Evolutionary conservation across 257 asterid genomes (phyloP).

Genomic region (Nicotiana otophora): DNA sequence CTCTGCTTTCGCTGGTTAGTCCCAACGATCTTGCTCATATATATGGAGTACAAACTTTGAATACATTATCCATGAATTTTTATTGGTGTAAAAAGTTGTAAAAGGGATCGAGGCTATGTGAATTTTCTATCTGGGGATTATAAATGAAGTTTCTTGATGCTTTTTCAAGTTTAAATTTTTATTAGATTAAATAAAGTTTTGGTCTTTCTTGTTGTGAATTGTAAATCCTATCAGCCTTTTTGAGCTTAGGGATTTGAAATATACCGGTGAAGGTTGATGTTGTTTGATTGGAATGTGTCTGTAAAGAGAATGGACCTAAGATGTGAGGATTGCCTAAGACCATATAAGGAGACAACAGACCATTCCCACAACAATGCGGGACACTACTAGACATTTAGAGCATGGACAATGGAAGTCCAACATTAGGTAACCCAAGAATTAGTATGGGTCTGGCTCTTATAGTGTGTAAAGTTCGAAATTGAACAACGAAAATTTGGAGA

Average conservation of each 20-base stretch:
- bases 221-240: background rate
- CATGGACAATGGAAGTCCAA: background rate
- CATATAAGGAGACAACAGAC: background rate
- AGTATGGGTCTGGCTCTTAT: background rate
- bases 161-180: background rate
- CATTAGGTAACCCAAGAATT: background rate
- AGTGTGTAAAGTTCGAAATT: background rate
- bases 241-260: background rate
- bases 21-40: background rate
- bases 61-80: background rate
- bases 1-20: constrained; percentile 84
- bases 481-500: background rate
- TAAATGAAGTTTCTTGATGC: background rate
- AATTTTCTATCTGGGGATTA: background rate
- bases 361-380: background rate
- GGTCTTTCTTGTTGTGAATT: background rate
- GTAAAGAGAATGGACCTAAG: background rate
- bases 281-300: background rate
- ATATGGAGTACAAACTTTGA: background rate
- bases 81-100: background rate
- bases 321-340: background rate
- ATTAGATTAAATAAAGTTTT: background rate
- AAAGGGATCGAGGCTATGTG: background rate
- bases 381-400: background rate
- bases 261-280: background rate